These are phyloP conservation scores for Skeletonema potamos DNA, from an alignment of 108 stramenopile genomes.

Conservation along the genomic window DNA sequence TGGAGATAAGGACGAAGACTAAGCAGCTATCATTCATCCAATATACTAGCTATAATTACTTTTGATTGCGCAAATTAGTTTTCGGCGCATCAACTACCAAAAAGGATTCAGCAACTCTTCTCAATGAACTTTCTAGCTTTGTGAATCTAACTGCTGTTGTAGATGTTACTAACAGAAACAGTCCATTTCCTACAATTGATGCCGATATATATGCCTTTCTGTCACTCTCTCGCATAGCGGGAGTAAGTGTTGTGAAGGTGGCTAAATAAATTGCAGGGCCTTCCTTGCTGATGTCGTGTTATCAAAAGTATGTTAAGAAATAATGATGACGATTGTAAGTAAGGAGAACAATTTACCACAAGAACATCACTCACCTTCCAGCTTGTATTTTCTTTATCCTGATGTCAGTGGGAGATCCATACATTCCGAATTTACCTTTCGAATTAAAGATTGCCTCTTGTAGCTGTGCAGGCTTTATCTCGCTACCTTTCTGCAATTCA, in stretches of 20 bases:
- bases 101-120: slow-evolving; percentile 52
- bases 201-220: slow-evolving; percentile 58
- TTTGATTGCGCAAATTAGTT: slow-evolving; percentile 34
- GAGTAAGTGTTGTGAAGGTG: slow-evolving; percentile 73
- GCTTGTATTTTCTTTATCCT: slow-evolving; percentile 36
- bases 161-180: slow-evolving; percentile 58
- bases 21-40: background rate
- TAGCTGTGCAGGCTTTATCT: slow-evolving; percentile 29
- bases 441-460: slow-evolving; percentile 47
- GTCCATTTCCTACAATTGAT: slow-evolving; percentile 37
- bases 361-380: too few relatives aligned
- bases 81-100: slow-evolving; percentile 60
- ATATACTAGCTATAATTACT: background rate
- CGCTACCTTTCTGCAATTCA: slow-evolving; percentile 41
- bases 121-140: slow-evolving; percentile 48
- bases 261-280: slow-evolving; percentile 43
- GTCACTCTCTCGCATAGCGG: slow-evolving; percentile 82
- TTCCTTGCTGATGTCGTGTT: too few relatives aligned
- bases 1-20: slow-evolving; percentile 22
- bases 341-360: too few relatives aligned
- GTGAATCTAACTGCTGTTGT: slow-evolving; percentile 60
- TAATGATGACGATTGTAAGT: too few relatives aligned
- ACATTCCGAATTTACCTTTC: slow-evolving; percentile 69
- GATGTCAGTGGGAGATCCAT: slow-evolving; percentile 61
- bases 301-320: too few relatives aligned